These are phyloP conservation scores for Bipolaris oryzae DNA, from an alignment of 2,329 filamentous ascomycete genomes.

Conservation along the genomic window DNA sequence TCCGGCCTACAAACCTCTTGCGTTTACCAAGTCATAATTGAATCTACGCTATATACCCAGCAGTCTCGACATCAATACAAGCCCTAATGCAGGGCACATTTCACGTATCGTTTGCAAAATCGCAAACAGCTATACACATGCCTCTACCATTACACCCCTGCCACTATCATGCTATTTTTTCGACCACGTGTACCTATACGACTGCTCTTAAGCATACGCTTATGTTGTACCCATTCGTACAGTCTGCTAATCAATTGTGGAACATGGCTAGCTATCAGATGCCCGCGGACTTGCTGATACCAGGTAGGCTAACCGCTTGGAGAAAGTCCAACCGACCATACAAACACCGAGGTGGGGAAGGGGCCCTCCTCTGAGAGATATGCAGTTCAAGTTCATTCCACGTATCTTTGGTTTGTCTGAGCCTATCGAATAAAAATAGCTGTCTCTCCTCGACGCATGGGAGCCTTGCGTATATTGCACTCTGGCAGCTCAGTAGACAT, in stretches of 20 bases:
- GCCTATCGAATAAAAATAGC: not conserved
- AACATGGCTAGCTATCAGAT: not conserved
- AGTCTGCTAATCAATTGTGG: not conserved
- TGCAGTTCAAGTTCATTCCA: not conserved
- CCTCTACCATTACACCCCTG: not conserved
- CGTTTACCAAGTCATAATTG: not conserved
- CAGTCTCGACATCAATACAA: not conserved
- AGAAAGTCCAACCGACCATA: constrained; percentile 26
- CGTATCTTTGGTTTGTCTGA: not conserved
- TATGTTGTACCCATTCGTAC: not conserved
- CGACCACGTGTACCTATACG: no score
- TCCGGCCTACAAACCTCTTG: not conserved
- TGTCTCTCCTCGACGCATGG: not conserved
- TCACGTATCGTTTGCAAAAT: not conserved
- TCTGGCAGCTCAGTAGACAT: not conserved
- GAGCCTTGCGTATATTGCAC: no score
- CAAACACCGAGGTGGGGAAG: constrained; percentile 25
- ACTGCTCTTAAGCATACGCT: not conserved
- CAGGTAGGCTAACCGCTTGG: constrained; percentile 16
- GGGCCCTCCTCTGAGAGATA: constrained; percentile 2
- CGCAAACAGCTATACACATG: not conserved
- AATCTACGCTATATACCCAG: constrained; percentile 7
- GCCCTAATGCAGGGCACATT: not conserved
- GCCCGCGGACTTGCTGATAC: not conserved
- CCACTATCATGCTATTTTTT: not conserved